Evolutionary conservation across 768 basidiomycete genomes (phyloP), one percentile per base, ranked within the genome.

Genomic region (Boletus vermiculosoides): DNA sequence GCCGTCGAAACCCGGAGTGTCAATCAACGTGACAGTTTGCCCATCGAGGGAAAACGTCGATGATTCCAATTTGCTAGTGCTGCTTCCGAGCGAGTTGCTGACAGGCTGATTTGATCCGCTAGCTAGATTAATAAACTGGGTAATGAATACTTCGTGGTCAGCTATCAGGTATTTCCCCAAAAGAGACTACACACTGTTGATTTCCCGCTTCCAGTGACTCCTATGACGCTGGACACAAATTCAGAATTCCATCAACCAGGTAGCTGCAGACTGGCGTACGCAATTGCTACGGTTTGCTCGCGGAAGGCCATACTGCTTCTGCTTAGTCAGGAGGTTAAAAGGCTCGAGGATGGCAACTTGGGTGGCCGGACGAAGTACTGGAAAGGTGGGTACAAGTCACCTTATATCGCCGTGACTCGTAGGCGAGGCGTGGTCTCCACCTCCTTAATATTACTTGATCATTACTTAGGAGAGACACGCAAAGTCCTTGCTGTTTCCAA

Each of bases 1-100:
- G 57, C 83, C 81, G 57, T 83, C 81, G 55, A 84, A 84, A 5
- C 83, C 83, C 2, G 83, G 83, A 0, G 83, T 85, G 61, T 85
- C 83, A 50, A 85, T 77, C 25, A 85, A 67, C 1, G 72, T 77
- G 44, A 84, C 72, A 25, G 52, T 60, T 12, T 67, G 70, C 1
- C 77, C 80, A 48, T 79, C 76, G 3, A 82, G 62, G 22, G 71
- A 56, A 60, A 83, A 80, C 1, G 77, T 59, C 0, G 79, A 69
- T 2, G 73, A 64, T 59, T 78, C 70, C 4, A 84, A 75, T 13
- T 66, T 63, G 34, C 63, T 67, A 0, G 81, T 83, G 62, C 77
- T 78, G 11, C 79, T 81, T 45, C 74, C 63, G 22, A 79, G 66
- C 3, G 73, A 72, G 3, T 56, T 62, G 42, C 80, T 76, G 40